Percentiles rank a stretch among this genome's conserved stretches.
Evolutionary conservation across 73 alveolate genomes (phyloP).

Genomic region (Stentor coeruleus): DNA sequence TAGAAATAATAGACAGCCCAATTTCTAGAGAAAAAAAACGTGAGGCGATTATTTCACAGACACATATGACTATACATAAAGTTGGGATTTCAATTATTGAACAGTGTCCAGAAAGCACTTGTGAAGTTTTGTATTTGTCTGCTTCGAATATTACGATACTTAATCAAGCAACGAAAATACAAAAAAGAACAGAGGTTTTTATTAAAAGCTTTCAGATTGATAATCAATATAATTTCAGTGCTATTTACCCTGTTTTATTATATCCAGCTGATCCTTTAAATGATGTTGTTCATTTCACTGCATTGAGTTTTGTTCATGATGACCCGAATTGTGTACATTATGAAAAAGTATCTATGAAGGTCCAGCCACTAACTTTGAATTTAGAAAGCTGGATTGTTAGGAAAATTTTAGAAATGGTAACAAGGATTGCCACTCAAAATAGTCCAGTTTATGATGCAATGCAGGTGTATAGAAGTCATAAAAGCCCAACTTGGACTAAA

Average conservation of each 20-base stretch:
- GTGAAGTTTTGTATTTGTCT: constrained; percentile 19
- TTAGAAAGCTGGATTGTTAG: constrained; percentile 9
- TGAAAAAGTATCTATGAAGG: not conserved
- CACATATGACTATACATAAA: not conserved
- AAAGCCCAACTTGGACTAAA: constrained; percentile 11
- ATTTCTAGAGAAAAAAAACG: not conserved
- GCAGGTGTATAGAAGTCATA: not conserved
- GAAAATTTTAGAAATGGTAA: not conserved
- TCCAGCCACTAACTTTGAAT: constrained; percentile 19
- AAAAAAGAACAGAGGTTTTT: constrained; percentile 31
- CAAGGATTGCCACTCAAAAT: not conserved
- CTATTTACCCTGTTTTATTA: constrained; percentile 53
- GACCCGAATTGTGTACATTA: constrained; percentile 16
- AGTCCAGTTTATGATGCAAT: constrained; percentile 6
- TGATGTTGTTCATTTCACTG: not conserved
- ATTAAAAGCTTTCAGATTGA: constrained; percentile 45
- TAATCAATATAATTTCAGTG: constrained; percentile 38
- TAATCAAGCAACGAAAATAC: constrained; percentile 12
- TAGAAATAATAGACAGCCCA: not conserved
- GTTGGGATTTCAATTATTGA: constrained; percentile 24
- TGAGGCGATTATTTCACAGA: constrained; percentile 1
- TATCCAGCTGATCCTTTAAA: constrained; percentile 30
- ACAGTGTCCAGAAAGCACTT: not conserved
- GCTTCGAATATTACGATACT: not conserved
- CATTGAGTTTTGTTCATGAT: constrained; percentile 5